These are phyloP conservation scores for Hyphopichia pseudoburtonii DNA, from an alignment of 1,139 yeast genomes.

Conservation along the genomic window DNA sequence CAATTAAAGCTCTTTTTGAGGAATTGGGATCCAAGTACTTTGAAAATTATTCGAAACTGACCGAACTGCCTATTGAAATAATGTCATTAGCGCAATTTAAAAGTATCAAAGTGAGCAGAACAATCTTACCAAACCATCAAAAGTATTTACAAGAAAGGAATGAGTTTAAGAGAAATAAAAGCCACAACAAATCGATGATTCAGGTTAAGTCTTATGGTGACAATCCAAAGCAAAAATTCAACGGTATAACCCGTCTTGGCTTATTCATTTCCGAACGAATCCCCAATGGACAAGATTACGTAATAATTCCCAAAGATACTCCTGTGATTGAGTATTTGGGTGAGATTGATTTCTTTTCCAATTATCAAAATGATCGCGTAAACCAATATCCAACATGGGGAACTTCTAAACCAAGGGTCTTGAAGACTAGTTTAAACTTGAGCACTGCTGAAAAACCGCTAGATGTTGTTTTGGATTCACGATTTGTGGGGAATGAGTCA, in stretches of 20 bases:
- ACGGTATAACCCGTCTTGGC: slow-evolving; percentile 72
- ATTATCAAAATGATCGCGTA: slow-evolving; percentile 60
- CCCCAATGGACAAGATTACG: slow-evolving; percentile 15
- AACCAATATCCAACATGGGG: slow-evolving; percentile 86
- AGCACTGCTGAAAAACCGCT: slow-evolving; percentile 13
- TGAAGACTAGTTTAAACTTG: slow-evolving; percentile 44
- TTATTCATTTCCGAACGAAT: slow-evolving; percentile 45
- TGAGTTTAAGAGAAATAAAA: slow-evolving; percentile 20
- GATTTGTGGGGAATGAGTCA: slow-evolving; percentile 75
- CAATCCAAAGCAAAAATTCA: slow-evolving; percentile 60
- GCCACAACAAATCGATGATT: slow-evolving; percentile 26
- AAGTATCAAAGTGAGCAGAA: slow-evolving; percentile 28
- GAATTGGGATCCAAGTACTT: slow-evolving; percentile 23
- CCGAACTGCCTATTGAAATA: slow-evolving; percentile 13
- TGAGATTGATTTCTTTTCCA: slow-evolving; percentile 62
- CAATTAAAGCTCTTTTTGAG: slow-evolving; percentile 25
- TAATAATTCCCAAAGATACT: slow-evolving; percentile 46
- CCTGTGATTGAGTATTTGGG: slow-evolving; percentile 70
- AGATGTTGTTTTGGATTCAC: slow-evolving; percentile 72
- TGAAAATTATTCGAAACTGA: too few species aligned
- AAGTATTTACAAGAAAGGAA: slow-evolving; percentile 28
- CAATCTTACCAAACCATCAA: slow-evolving; percentile 34
- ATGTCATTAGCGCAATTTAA: slow-evolving; percentile 29
- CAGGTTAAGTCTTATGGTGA: slow-evolving; percentile 53
- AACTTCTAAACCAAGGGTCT: slow-evolving; percentile 77